These are phyloP conservation scores for Acanthamoeba triangularis DNA, from an alignment of 208 protist genomes.

Conservation along the genomic window DNA sequence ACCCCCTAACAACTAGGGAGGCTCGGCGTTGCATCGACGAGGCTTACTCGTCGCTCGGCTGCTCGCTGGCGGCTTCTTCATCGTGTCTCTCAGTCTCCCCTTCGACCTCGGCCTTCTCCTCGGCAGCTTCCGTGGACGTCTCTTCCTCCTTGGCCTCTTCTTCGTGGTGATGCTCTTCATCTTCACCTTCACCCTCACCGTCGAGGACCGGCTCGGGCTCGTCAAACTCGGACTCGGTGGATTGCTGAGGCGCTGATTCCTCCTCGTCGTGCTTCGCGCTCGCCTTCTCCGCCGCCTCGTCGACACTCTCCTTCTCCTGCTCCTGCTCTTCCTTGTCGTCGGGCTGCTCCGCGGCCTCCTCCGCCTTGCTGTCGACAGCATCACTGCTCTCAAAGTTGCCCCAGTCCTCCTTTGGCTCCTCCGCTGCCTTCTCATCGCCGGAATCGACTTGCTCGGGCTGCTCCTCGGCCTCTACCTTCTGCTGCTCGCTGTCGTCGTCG, in stretches of 20 bases:
- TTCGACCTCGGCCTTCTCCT: neutral
- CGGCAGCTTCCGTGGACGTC: neutral
- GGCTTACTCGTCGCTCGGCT: neutral
- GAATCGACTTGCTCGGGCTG: neutral
- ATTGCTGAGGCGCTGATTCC: neutral
- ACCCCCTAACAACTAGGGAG: no score
- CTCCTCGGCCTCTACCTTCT: neutral
- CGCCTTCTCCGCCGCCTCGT: neutral
- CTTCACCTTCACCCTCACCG: neutral
- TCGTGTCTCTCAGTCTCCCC: neutral
- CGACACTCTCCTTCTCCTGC: neutral
- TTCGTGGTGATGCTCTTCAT: neutral
- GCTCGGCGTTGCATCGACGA: no score
- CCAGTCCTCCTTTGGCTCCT: neutral
- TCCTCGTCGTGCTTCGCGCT: neutral
- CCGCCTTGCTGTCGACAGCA: neutral
- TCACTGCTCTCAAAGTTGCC: constrained; percentile 7
- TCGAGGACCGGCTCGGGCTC: constrained; percentile 27
- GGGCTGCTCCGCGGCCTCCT: neutral
- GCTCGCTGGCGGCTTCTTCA: neutral
- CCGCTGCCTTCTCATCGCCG: neutral
- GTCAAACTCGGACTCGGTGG: neutral
- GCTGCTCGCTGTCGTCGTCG: neutral
- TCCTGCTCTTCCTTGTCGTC: neutral
- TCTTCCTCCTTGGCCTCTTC: neutral